Evolutionary conservation across 129 eudicot species (phyloP).

Genomic region (Heracleum sosnowskyi): DNA sequence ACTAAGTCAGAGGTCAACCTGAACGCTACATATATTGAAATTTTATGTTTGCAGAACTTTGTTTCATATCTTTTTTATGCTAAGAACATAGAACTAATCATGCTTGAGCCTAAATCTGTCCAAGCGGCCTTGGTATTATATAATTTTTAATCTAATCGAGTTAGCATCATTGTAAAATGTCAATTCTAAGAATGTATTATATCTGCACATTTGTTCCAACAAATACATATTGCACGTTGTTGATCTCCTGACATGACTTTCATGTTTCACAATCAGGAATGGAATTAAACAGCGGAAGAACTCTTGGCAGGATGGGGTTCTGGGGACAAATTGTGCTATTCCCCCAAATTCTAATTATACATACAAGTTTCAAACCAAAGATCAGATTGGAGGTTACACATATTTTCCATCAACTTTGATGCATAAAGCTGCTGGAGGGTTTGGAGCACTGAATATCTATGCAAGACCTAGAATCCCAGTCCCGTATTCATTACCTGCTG

Average conservation of each 20-base stretch:
- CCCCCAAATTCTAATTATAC: slow-evolving; percentile 88
- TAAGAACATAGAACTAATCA: not conserved
- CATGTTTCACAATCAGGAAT: slow-evolving; percentile 41
- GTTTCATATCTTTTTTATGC: not conserved
- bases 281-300: slow-evolving; percentile 95
- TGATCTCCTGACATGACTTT: slow-evolving; percentile 3
- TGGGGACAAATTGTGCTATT: slow-evolving; percentile 93
- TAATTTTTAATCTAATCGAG: not conserved
- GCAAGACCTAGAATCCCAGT: slow-evolving; percentile 81
- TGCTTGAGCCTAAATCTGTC: not conserved
- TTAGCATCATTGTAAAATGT: not conserved
- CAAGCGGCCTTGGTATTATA: not conserved
- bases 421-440: slow-evolving; percentile 96
- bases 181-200: not conserved
- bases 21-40: not conserved
- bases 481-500: slow-evolving; percentile 81
- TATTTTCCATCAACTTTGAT: slow-evolving; percentile 84
- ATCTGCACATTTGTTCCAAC: not conserved
- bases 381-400: slow-evolving; percentile 91
- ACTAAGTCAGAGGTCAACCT: not conserved
- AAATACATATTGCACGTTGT: not conserved
- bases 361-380: slow-evolving; percentile 83
- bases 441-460: slow-evolving; percentile 80
- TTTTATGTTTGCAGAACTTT: not conserved
- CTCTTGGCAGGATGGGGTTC: slow-evolving; percentile 97